Conservation (phyloP, 768 basidiomycete genomes). For the Rhizopogon vesiculosus region DNA sequence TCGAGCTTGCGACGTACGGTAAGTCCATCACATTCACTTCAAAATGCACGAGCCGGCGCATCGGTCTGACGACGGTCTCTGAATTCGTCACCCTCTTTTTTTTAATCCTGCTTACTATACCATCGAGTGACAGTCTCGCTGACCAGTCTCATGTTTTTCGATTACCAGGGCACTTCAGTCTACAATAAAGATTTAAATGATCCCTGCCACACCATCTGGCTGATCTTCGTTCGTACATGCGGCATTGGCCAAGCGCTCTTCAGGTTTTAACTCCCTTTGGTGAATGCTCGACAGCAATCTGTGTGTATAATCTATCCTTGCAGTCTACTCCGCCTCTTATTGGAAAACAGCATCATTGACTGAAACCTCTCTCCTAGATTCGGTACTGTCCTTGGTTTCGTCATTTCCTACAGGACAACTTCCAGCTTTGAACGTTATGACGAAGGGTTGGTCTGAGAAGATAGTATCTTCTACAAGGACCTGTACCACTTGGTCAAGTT, state of each 20-base stretch:
- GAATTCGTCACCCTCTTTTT: no score
- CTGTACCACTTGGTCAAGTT: slow-evolving; percentile 69
- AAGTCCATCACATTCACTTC: no score
- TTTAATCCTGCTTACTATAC: no score
- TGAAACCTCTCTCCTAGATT: slow-evolving; percentile 32
- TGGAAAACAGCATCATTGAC: neutral
- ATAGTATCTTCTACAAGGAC: slow-evolving; percentile 35
- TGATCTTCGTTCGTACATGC: slow-evolving; percentile 36
- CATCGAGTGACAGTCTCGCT: neutral
- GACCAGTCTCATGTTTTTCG: neutral
- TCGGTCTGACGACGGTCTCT: no score
- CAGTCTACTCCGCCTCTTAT: slow-evolving; percentile 31
- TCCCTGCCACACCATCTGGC: neutral
- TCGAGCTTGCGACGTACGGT: no score
- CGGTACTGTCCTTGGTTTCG: slow-evolving; percentile 70
- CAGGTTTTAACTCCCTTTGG: no score
- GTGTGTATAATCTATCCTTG: slow-evolving; percentile 41
- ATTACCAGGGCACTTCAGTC: neutral
- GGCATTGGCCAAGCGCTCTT: no score
- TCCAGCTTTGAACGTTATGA: slow-evolving; percentile 73
- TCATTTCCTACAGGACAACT: slow-evolving; percentile 68
- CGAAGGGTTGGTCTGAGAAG: slow-evolving; percentile 50
- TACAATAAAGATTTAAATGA: neutral
- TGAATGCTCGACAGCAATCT: no score
- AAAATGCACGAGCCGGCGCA: no score